Conservation (phyloP, 169 alveolate species). For the Pseudocohnilembus persalinus region DNA sequence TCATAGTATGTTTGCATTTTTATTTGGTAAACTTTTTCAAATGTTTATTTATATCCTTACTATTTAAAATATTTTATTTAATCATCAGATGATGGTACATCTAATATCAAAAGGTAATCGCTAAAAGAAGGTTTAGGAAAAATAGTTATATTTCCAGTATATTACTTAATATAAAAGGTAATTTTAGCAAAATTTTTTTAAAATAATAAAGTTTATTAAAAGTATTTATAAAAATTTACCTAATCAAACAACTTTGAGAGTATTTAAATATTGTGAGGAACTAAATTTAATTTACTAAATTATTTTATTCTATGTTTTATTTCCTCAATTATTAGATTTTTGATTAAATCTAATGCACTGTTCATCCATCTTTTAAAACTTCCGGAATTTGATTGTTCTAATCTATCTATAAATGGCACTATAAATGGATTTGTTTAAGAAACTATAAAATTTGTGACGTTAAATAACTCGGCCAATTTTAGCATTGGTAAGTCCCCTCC, state of each 20-base stretch:
- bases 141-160: constrained; percentile 61
- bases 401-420: constrained; percentile 54
- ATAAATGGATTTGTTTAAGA: constrained; percentile 67
- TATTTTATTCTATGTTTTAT: constrained; percentile 41
- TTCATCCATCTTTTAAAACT: background rate
- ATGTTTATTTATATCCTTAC: background rate
- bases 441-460: constrained; percentile 69
- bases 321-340: constrained; percentile 47
- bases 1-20: background rate
- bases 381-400: constrained; percentile 36
- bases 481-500: constrained; percentile 73
- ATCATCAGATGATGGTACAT: constrained; percentile 34
- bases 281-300: constrained; percentile 34
- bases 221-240: background rate
- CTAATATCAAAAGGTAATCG: constrained; percentile 51
- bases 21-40: background rate
- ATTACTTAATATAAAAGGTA: background rate
- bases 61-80: too few relatives aligned
- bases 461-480: constrained; percentile 65
- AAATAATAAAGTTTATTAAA: background rate
- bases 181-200: too few relatives aligned
- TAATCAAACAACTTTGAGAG: constrained; percentile 38
- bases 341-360: constrained; percentile 1
- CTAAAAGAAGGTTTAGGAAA: constrained; percentile 51
- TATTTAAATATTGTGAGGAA: constrained; percentile 41